Evolutionary conservation across 805 yeast genomes (phyloP).

Genomic region (Candida ascalaphidarum): DNA sequence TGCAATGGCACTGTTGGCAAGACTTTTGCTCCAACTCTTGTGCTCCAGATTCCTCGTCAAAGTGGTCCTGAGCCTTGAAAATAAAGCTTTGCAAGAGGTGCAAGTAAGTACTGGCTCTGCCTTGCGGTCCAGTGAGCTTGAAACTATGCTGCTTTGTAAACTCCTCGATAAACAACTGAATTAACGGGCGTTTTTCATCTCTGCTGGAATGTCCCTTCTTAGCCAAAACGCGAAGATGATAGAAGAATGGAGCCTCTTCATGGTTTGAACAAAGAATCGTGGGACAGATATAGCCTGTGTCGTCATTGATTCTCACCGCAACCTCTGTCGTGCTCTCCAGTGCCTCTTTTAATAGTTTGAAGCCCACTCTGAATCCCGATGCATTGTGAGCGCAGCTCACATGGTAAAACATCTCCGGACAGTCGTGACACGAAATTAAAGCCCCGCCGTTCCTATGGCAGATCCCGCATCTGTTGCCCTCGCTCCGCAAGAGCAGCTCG

Average conservation of each 20-base stretch:
- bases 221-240: too few relatives aligned
- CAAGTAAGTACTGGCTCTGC: slow-evolving; percentile 21
- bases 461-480: slow-evolving; percentile 30
- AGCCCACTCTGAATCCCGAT: slow-evolving; percentile 43
- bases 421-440: slow-evolving; percentile 35
- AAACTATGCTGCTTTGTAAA: slow-evolving; percentile 6
- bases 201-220: too few relatives aligned
- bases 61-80: slow-evolving; percentile 3
- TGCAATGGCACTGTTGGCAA: slow-evolving; percentile 16
- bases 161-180: slow-evolving; percentile 33
- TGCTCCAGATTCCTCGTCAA: background rate
- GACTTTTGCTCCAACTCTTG: background rate
- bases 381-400: slow-evolving; percentile 52
- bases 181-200: slow-evolving; percentile 26
- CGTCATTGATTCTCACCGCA: slow-evolving; percentile 13
- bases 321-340: slow-evolving; percentile 13
- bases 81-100: slow-evolving; percentile 10
- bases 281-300: slow-evolving; percentile 36
- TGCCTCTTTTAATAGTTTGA: too few relatives aligned
- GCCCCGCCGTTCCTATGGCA: slow-evolving; percentile 45
- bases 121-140: slow-evolving; percentile 22
- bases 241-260: slow-evolving; percentile 7
- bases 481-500: slow-evolving; percentile 16
- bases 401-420: slow-evolving; percentile 37
- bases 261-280: slow-evolving; percentile 37